Evolutionary conservation across 208 protist species (phyloP).

Genomic region (Novymonas esmeraldas): DNA sequence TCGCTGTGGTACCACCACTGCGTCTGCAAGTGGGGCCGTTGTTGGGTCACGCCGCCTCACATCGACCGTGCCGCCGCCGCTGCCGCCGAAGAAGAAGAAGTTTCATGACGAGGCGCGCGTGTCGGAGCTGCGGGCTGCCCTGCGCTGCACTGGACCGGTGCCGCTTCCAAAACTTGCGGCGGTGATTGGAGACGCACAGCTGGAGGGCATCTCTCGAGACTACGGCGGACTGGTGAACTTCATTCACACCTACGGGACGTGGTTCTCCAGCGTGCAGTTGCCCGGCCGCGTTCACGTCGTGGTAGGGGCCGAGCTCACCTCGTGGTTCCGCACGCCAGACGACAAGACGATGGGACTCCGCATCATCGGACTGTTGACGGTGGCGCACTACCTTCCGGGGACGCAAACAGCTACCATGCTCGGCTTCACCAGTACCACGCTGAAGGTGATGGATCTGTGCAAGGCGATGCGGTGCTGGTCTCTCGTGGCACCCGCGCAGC

Average conservation of each 20-base stretch:
- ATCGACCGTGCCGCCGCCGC: no score
- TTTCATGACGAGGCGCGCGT: not conserved
- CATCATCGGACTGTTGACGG: constrained; percentile 44
- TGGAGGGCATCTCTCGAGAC: constrained; percentile 43
- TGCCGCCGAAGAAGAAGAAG: no score
- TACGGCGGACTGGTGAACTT: constrained; percentile 43
- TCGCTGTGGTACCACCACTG: no score
- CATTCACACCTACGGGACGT: constrained; percentile 9
- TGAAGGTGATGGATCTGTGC: constrained; percentile 15
- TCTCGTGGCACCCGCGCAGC: not conserved
- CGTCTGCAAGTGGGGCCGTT: no score
- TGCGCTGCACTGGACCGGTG: constrained; percentile 43
- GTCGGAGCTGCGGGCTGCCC: not conserved
- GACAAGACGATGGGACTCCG: constrained; percentile 22
- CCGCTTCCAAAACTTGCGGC: constrained; percentile 65
- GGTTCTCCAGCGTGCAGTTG: constrained; percentile 35
- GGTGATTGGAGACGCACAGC: constrained; percentile 55
- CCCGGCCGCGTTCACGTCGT: constrained; percentile 46
- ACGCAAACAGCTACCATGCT: constrained; percentile 12
- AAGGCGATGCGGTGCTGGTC: constrained; percentile 11
- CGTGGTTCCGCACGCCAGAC: constrained; percentile 27
- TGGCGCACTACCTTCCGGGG: constrained; percentile 31
- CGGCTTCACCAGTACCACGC: constrained; percentile 15
- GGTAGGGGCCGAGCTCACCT: constrained; percentile 7
- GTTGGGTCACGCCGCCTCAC: no score